These are phyloP conservation scores for Tardiomyces blankii DNA, from an alignment of 1,139 yeast genomes.

Conservation along the genomic window DNA sequence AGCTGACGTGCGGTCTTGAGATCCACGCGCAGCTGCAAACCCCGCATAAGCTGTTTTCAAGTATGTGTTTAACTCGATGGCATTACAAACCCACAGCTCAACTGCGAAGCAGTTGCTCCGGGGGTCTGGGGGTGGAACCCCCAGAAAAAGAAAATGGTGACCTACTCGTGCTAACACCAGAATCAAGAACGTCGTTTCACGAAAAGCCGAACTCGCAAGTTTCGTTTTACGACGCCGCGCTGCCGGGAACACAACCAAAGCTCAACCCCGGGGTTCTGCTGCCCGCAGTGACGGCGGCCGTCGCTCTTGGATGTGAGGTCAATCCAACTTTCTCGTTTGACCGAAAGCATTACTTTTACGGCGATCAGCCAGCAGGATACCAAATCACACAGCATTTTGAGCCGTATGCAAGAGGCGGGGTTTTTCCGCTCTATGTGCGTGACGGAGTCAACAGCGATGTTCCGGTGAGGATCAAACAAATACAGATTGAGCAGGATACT, in stretches of 20 bases:
- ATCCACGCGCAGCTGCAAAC: slow-evolving; percentile 86
- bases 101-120: too few relatives aligned
- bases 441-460: slow-evolving; percentile 40
- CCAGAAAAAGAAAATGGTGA: too few relatives aligned
- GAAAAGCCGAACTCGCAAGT: slow-evolving; percentile 57
- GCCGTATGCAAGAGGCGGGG: slow-evolving; percentile 70
- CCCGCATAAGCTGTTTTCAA: slow-evolving; percentile 53
- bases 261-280: slow-evolving; percentile 67
- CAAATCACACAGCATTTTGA: slow-evolving; percentile 85
- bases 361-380: slow-evolving; percentile 93
- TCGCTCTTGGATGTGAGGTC: slow-evolving; percentile 54
- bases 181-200: slow-evolving; percentile 30
- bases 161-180: slow-evolving; percentile 23
- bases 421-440: slow-evolving; percentile 34
- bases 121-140: too few relatives aligned
- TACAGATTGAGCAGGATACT: slow-evolving; percentile 91
- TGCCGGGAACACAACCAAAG: slow-evolving; percentile 90
- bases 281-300: slow-evolving; percentile 62
- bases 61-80: slow-evolving; percentile 23
- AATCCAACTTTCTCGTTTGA: slow-evolving; percentile 60
- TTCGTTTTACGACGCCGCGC: slow-evolving; percentile 71
- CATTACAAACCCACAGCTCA: too few relatives aligned
- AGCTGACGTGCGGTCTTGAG: slow-evolving; percentile 79
- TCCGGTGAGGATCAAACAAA: slow-evolving; percentile 46
- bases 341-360: slow-evolving; percentile 90